Evolutionary conservation across 2,329 filamentous ascomycete species (phyloP).

Genomic region (Nigrospora oryzae): DNA sequence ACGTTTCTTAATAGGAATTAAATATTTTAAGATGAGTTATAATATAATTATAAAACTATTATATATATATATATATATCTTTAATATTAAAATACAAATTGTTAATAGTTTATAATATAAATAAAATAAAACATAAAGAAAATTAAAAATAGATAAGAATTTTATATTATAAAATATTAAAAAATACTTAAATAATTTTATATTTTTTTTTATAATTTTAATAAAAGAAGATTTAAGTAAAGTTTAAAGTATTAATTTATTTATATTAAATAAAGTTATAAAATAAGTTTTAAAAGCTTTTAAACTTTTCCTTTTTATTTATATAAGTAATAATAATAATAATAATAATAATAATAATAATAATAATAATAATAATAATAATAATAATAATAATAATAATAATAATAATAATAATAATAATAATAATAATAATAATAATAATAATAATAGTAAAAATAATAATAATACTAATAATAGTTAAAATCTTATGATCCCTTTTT

Average conservation of each 20-base stretch:
- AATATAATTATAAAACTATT: background rate
- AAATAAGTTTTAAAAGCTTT: too few relatives aligned
- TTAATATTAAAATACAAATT: background rate
- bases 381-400: background rate
- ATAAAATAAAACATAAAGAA: background rate
- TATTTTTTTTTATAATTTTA: background rate
- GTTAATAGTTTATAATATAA: background rate
- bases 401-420: background rate
- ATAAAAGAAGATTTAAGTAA: too few relatives aligned
- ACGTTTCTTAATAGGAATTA: background rate
- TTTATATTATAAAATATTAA: background rate
- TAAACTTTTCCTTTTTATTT: background rate
- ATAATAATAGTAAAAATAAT: background rate
- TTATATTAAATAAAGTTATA: too few relatives aligned
- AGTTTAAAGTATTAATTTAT: too few relatives aligned
- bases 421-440: background rate
- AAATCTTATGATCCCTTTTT: background rate
- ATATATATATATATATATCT: too few relatives aligned
- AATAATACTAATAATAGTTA: background rate
- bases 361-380: background rate
- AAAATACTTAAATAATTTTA: background rate
- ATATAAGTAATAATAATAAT: background rate
- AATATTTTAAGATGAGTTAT: background rate
- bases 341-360: background rate
- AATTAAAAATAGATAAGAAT: background rate